Conservation (phyloP, 495 filamentous ascomycete genomes). For the Glutinoglossum americanum region DNA sequence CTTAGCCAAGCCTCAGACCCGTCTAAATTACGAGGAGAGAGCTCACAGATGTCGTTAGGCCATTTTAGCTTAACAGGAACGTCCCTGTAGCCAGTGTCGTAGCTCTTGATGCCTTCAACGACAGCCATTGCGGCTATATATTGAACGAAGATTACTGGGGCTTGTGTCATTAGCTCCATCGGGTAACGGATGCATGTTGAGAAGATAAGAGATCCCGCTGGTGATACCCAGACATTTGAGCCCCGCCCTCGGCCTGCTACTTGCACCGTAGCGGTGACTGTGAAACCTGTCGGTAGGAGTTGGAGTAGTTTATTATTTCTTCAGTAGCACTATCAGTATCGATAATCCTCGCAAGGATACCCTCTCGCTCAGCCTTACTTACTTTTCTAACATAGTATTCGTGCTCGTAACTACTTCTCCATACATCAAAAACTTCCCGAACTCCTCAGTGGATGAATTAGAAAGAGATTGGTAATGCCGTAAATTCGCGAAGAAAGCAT, state of each 20-base stretch:
- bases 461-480: conserved; percentile 38
- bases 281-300: conserved; percentile 60
- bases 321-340: conserved; percentile 9
- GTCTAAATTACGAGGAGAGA: neutral
- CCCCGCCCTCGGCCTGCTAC: conserved; percentile 82
- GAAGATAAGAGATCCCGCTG: conserved; percentile 67
- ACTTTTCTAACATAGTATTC: conserved; percentile 89
- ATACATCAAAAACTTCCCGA: conserved; percentile 65
- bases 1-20: neutral
- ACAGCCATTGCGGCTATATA: conserved; percentile 85
- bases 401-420: conserved; percentile 89
- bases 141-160: conserved; percentile 85
- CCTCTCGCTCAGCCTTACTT: conserved; percentile 31
- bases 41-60: conserved; percentile 78
- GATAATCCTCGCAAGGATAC: neutral
- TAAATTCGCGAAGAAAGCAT: conserved; percentile 55
- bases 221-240: conserved; percentile 86
- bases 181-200: conserved; percentile 70
- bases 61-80: conserved; percentile 81
- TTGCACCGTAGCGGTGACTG: conserved; percentile 78
- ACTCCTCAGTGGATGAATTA: conserved; percentile 19
- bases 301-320: conserved; percentile 63
- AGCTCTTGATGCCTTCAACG: conserved; percentile 62
- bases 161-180: conserved; percentile 39
- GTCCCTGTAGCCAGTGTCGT: conserved; percentile 48